Percentiles rank a stretch among this genome's conserved stretches.
phyloP scores from a whole-genome alignment of 2,329 filamentous ascomycete genomes.

The Neofusicoccum ribis region DNA sequence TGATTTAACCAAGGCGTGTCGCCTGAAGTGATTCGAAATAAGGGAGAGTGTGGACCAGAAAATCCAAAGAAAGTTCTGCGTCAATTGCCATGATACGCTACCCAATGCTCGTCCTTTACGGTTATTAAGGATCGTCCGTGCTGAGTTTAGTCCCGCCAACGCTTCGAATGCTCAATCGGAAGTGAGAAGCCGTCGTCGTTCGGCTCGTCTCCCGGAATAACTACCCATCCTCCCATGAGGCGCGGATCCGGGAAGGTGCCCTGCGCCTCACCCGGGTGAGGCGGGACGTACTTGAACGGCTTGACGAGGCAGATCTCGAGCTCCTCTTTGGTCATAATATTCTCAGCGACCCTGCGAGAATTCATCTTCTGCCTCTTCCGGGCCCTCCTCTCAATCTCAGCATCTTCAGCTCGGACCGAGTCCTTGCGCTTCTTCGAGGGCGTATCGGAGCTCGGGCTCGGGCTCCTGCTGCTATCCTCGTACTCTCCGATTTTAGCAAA shows the following conservation, averaged over 20 bases:
- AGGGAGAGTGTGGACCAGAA: no score
- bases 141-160: no score
- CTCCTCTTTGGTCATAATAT: background rate
- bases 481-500: background rate
- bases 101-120: no score
- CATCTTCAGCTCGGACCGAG: background rate
- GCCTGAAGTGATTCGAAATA: no score
- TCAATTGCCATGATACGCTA: no score
- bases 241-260: background rate
- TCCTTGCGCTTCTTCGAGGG: conserved; percentile 13
- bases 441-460: conserved; percentile 25
- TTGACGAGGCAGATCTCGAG: conserved; percentile 21
- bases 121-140: no score
- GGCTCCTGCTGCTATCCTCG: conserved; percentile 23
- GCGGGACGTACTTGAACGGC: conserved; percentile 32
- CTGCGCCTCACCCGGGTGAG: conserved; percentile 14
- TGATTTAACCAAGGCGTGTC: no score
- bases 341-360: conserved; percentile 11
- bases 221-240: no score
- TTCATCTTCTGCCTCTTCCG: conserved; percentile 2
- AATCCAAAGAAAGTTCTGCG: no score
- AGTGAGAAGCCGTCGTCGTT: background rate
- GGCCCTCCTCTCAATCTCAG: background rate
- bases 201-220: background rate
- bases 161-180: no score